Conservation (phyloP, 345 rosid species). For the Litchi chinensis region DNA sequence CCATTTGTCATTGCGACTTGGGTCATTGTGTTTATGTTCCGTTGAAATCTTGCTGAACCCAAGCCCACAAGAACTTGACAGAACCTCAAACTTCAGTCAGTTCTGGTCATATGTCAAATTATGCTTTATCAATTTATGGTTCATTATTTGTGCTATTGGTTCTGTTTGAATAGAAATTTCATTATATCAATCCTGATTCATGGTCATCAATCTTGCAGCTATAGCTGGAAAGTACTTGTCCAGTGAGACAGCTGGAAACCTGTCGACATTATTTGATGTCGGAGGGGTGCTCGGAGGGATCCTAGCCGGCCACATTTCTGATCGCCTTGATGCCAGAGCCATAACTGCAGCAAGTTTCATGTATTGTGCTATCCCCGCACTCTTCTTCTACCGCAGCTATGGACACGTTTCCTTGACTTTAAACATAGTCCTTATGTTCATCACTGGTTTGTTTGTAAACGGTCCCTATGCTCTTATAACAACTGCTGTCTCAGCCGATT, state of each 20-base stretch:
- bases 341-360: constrained; percentile 92
- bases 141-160: neutral
- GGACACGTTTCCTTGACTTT: constrained; percentile 69
- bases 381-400: constrained; percentile 77
- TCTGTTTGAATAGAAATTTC: neutral
- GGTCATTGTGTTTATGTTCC: neutral
- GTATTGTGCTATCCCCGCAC: constrained; percentile 91
- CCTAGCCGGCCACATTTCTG: constrained; percentile 91
- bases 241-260: constrained; percentile 69
- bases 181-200: constrained; percentile 12
- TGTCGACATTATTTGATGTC: constrained; percentile 86
- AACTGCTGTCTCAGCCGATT: constrained; percentile 92
- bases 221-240: constrained; percentile 84
- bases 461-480: constrained; percentile 96
- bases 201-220: constrained; percentile 48
- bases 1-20: neutral
- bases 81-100: neutral
- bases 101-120: neutral
- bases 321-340: constrained; percentile 77
- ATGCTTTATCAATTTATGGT: neutral
- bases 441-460: constrained; percentile 87
- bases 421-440: constrained; percentile 70
- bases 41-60: neutral
- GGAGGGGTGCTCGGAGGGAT: constrained; percentile 98
- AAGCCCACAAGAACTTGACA: neutral